These are phyloP conservation scores for Talaromyces ruber DNA, from an alignment of 495 filamentous ascomycete species.

Conservation along the genomic window DNA sequence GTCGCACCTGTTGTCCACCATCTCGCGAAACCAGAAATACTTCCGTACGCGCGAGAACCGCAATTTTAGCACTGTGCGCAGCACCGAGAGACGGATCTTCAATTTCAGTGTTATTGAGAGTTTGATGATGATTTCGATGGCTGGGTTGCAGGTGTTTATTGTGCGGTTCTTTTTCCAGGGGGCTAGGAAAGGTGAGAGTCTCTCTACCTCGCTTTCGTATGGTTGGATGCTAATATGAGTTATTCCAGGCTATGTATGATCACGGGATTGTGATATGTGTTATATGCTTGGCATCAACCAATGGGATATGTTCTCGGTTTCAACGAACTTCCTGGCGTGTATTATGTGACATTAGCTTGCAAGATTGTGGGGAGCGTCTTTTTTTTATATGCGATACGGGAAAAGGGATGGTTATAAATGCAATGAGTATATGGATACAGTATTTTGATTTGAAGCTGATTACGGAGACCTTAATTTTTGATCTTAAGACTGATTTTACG, in stretches of 20 bases:
- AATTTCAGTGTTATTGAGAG: conserved; percentile 95
- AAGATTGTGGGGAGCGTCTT: not conserved
- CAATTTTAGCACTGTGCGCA: conserved; percentile 96
- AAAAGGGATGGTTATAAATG: not conserved
- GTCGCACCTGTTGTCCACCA: conserved; percentile 88
- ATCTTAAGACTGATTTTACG: too few species aligned
- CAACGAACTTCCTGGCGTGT: not conserved
- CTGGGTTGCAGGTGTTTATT: conserved; percentile 92
- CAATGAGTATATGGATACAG: not conserved
- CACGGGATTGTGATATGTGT: conserved; percentile 9
- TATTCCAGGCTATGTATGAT: conserved; percentile 34
- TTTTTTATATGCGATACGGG: not conserved
- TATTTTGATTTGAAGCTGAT: not conserved
- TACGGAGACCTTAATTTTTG: too few species aligned
- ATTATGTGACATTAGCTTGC: not conserved
- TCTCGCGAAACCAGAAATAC: conserved; percentile 96
- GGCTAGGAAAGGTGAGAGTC: conserved; percentile 56
- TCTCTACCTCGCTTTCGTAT: not conserved
- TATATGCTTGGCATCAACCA: not conserved
- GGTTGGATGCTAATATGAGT: not conserved
- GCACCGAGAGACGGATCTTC: conserved; percentile 90
- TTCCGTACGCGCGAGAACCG: conserved; percentile 98
- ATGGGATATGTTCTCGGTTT: not conserved
- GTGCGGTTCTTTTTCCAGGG: conserved; percentile 98
- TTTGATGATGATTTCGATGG: conserved; percentile 91